Evolutionary conservation across 2,329 filamentous ascomycete genomes (phyloP), one percentile per base, ranked within the genome.

Genomic region (Penicillium sp.): DNA sequence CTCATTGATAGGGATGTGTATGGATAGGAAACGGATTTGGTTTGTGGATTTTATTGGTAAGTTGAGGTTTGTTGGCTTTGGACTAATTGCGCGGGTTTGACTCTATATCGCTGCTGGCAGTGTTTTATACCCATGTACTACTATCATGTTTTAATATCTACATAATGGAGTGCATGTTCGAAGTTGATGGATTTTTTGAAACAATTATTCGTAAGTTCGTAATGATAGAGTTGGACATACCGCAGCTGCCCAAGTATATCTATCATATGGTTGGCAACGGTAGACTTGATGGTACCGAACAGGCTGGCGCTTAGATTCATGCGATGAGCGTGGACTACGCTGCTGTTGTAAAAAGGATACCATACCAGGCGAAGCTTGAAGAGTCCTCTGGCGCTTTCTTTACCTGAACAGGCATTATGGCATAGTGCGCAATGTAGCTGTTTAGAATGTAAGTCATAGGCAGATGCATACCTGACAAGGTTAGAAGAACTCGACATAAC

Each of bases 51-150:
- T 29, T 11, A 29, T 7, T 35, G 18, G 27, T 53, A 29, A 11
- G 23, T 23, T 23, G 23, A 23, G 23, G 23, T 36, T 40, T 39
- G 9, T n/a, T 41, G 27, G 36, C 3, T 40, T 34, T 30, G 11
- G 32, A 26, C 6, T 46, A 9, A 16, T n/a, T 30, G 48, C 48
- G 30, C 9, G 14, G 23, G 32, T 39, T 30, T 9, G 6, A 26
- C 26, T 42, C 27, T 35, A 47, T 41, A 14, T 41, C 34, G 29
- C 41, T 54, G 47, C 40, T 53, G 41, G 42, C 41, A 35, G 16
- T 23, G 50, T 41, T 47, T 50, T 47, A 62, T 61, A 62, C 60
- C 56, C 60, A 29, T 62, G 60, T 62, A 61, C 30, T 39, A 61
- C 30, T 59, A 60, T 5, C 23, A 23, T 47, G 42, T 47, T 52